Percentiles rank a stretch among this genome's conserved stretches.
Conservation (phyloP, 305 asterid species). For the Fraxinus latifolia region DNA sequence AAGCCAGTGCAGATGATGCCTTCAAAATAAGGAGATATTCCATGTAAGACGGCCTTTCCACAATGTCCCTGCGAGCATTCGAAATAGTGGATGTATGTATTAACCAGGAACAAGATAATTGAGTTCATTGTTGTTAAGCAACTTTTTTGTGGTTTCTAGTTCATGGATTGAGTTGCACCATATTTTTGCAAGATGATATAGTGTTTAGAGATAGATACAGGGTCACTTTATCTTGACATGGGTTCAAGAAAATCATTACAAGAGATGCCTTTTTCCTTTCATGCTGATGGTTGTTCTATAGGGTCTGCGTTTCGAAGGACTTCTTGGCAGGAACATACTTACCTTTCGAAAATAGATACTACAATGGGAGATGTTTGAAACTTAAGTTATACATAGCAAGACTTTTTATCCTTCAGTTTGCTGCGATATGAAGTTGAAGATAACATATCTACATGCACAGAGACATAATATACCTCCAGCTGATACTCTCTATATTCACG, state of each 20-base stretch:
- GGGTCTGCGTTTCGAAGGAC: neutral
- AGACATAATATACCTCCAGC: neutral
- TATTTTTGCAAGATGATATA: neutral
- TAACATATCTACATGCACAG: neutral
- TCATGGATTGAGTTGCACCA: neutral
- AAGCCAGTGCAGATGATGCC: neutral
- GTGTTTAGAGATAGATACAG: slow-evolving; percentile 3
- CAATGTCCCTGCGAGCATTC: neutral
- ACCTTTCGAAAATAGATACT: neutral
- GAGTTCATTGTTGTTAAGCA: neutral
- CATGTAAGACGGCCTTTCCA: neutral
- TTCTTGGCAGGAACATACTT: neutral
- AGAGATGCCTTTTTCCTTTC: neutral
- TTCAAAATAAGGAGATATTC: neutral
- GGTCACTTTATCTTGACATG: neutral
- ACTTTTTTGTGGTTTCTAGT: slow-evolving; percentile 2
- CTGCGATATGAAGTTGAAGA: neutral
- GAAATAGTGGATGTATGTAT: slow-evolving; percentile 3
- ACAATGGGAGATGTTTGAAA: neutral
- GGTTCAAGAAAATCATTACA: neutral
- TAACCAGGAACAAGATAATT: neutral
- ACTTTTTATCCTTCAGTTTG: neutral
- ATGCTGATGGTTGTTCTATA: neutral
- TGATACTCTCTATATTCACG: neutral
- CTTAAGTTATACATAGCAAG: neutral